phyloP scores from a whole-genome alignment of 2,329 filamentous ascomycete genomes.

The Bipolaris victoriae region DNA sequence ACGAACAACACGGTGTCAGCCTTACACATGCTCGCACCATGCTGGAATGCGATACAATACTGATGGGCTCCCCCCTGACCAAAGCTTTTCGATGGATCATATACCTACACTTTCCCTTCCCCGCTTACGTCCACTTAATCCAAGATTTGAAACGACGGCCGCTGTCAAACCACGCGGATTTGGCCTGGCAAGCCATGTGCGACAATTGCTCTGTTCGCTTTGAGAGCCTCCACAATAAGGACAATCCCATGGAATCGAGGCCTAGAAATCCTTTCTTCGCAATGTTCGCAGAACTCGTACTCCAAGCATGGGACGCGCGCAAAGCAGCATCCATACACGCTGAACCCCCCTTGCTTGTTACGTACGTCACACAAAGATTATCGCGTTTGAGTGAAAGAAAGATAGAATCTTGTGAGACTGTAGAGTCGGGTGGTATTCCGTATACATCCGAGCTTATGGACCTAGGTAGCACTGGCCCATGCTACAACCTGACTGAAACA shows the following conservation, averaged over 20 bases:
- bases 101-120: constrained; percentile 56
- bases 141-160: constrained; percentile 53
- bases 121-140: constrained; percentile 56
- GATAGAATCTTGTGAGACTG: background rate
- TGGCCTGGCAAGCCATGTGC: constrained; percentile 55
- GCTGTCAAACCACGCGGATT: constrained; percentile 37
- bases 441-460: constrained; percentile 1
- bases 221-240: constrained; percentile 15
- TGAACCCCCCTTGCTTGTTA: constrained; percentile 16
- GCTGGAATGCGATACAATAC: constrained; percentile 56
- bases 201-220: constrained; percentile 54
- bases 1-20: constrained; percentile 32
- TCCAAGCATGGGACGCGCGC: constrained; percentile 55
- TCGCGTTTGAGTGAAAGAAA: background rate
- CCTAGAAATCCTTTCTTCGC: constrained; percentile 35
- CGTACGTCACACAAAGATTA: constrained; percentile 9
- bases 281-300: constrained; percentile 61
- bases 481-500: background rate
- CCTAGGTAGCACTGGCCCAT: constrained; percentile 2
- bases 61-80: constrained; percentile 52
- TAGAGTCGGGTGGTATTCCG: background rate
- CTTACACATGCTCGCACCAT: constrained; percentile 47
- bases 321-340: constrained; percentile 11
- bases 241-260: constrained; percentile 23
- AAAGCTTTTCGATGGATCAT: constrained; percentile 54